phyloP scores from a whole-genome alignment of 2,329 filamentous ascomycete species.

The Pezizomycotina sp. region DNA sequence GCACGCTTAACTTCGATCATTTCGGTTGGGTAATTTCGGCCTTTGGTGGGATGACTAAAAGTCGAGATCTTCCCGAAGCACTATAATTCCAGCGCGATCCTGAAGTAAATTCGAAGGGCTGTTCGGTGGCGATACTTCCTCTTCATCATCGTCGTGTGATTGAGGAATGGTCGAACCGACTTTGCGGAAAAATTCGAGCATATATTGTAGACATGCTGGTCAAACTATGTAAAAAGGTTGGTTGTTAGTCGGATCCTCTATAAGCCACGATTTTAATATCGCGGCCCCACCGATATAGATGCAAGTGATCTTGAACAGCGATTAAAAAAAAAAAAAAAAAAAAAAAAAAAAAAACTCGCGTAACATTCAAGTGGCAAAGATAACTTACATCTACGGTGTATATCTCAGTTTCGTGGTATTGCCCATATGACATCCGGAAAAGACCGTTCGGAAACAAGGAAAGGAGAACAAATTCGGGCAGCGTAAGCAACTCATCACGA shows the following conservation, averaged over 20 bases:
- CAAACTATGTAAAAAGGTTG: conserved; percentile 50
- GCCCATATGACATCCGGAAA: conserved; percentile 72
- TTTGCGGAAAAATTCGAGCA: conserved; percentile 94
- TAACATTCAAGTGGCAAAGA: conserved; percentile 20
- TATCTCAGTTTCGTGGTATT: conserved; percentile 83
- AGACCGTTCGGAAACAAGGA: conserved; percentile 98
- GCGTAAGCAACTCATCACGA: conserved; percentile 83
- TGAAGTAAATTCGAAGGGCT: conserved; percentile 48
- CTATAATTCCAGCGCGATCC: conserved; percentile 87
- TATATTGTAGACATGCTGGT: conserved; percentile 89
- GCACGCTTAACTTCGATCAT: conserved; percentile 96
- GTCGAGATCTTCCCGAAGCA: conserved; percentile 85
- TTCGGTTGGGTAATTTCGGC: conserved; percentile 67
- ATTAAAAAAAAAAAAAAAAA: conserved; percentile 25
- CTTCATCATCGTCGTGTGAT: conserved; percentile 40
- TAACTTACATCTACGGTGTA: conserved; percentile 89
- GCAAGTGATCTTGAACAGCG: conserved; percentile 22
- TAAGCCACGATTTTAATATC: too few species aligned
- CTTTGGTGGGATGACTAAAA: conserved; percentile 90
- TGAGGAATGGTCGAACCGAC: conserved; percentile 91
- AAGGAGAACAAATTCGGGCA: conserved; percentile 90
- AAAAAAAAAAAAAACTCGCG: too few species aligned
- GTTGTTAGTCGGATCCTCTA: conserved; percentile 2
- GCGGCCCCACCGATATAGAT: conserved; percentile 24
- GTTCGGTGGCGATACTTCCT: conserved; percentile 33